Evolutionary conservation across 176 grass and related monocot genomes (phyloP), one percentile per base, ranked within the genome.

Genomic region (Musa beccarii): DNA sequence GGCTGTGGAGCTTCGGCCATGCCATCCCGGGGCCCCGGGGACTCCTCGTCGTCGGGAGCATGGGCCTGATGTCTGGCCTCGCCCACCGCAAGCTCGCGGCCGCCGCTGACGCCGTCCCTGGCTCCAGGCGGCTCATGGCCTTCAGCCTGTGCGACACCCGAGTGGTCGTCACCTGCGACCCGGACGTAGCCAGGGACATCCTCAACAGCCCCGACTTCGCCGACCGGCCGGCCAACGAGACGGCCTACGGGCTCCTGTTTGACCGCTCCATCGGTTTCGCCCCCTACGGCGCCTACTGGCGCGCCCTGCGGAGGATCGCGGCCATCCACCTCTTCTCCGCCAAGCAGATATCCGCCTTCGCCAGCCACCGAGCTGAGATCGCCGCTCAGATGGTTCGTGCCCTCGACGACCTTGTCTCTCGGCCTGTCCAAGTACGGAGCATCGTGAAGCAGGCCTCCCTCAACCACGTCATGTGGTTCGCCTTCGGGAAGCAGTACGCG

Each of bases 261-360:
- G 69, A 91, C 74, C 92, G 88, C 79, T 86, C 92, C 70, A 91
- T 96, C 81, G 92, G 92, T 11, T 96, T 96, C 84, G 92, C 92
- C 5, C 84, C 86, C 19, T 82, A 96, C 66, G 92, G 88, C 9
- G 62, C 51, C 11, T 91, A 96, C 85, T 96, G 92, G 92, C 88
- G 92, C 51, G 51, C 76, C 52, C 92, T 96, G 69, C 92, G 92
- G 53, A 84, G 88, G 70, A 87, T 96, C 79, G 68, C 89, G 2
- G 78, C 84, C 2, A 5, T 69, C 1, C 92, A 96, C 82, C 83
- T 96, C 76, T 96, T 96, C 89, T 87, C 84, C 1, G 84, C 86
- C 54, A 79, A 85, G 65, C 88, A 96, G 82, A 77, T 96, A 16
- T 53, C 86, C 0, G 74, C 79, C 53, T 96, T 86, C 2, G 69